Percentiles rank a stretch among this genome's conserved stretches.
Evolutionary conservation across 148 eudicot species (phyloP).

Genomic region (Chenopodium berlandieri): DNA sequence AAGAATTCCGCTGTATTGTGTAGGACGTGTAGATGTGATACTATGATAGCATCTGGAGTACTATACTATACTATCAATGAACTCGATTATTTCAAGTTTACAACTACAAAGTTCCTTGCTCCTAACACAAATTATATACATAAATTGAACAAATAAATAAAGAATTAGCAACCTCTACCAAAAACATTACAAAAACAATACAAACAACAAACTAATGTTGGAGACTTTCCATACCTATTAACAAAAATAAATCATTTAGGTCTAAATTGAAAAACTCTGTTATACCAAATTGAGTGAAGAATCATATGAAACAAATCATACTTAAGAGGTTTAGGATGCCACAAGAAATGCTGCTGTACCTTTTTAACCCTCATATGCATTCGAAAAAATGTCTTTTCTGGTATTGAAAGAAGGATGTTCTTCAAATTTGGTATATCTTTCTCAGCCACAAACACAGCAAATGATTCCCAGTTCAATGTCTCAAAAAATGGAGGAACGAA

Average conservation of each 20-base stretch:
- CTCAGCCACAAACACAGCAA: slow-evolving; percentile 61
- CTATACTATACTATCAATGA: too few relatives aligned
- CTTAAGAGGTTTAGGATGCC: slow-evolving; percentile 70
- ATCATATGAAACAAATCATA: slow-evolving; percentile 80
- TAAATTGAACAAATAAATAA: background rate
- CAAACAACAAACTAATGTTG: background rate
- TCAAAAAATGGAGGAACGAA: slow-evolving; percentile 66
- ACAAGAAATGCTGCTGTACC: slow-evolving; percentile 67
- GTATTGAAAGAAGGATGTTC: slow-evolving; percentile 50
- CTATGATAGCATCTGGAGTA: too few relatives aligned
- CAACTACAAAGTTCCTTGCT: background rate
- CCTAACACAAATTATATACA: background rate
- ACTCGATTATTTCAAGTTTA: too few relatives aligned
- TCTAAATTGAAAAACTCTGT: slow-evolving; percentile 47
- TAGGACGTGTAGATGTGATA: too few relatives aligned
- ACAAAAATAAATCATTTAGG: slow-evolving; percentile 3
- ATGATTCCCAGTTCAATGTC: slow-evolving; percentile 69
- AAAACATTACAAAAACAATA: background rate
- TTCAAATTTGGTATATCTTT: slow-evolving; percentile 67
- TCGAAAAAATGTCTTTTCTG: slow-evolving; percentile 47
- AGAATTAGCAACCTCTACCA: background rate
- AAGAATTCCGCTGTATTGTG: too few relatives aligned
- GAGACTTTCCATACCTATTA: background rate
- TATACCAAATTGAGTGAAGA: slow-evolving; percentile 75
- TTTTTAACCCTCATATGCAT: slow-evolving; percentile 62